Evolutionary conservation across 148 eudicot genomes (phyloP).

Genomic region (Agrostemma githago): DNA sequence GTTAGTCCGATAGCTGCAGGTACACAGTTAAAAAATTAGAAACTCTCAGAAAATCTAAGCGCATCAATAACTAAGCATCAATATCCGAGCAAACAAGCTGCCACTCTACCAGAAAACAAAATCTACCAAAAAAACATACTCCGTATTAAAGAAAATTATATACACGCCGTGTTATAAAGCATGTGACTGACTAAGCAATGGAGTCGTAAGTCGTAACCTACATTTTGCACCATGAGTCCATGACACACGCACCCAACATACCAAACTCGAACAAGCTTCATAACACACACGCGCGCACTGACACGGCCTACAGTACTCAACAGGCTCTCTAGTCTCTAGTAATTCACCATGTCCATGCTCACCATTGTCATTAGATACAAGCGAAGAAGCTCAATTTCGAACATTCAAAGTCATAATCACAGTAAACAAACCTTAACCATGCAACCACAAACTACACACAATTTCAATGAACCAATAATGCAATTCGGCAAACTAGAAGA

Average conservation of each 20-base stretch:
- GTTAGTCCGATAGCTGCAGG: conserved; percentile 87
- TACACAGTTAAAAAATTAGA: neutral
- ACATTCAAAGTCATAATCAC: too few relatives aligned
- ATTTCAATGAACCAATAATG: neutral
- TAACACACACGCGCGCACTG: neutral
- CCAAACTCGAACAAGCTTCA: neutral
- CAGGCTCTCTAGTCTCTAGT: neutral
- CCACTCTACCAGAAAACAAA: neutral
- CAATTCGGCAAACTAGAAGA: neutral
- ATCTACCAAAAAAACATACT: neutral
- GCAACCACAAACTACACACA: too few relatives aligned
- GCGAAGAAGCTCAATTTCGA: neutral
- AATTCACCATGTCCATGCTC: neutral
- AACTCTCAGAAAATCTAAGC: neutral
- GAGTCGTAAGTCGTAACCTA: too few relatives aligned
- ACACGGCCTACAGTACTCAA: neutral
- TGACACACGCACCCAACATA: too few relatives aligned
- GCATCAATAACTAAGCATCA: neutral
- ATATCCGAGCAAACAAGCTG: neutral
- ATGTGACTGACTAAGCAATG: too few relatives aligned
- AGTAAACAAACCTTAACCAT: too few relatives aligned
- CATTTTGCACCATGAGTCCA: too few relatives aligned
- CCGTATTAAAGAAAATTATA: too few relatives aligned
- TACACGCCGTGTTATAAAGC: too few relatives aligned
- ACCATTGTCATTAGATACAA: neutral